Base-by-base conservation (phyloP, 164 flowering plant species). In the Vitis amurensis region DNA sequence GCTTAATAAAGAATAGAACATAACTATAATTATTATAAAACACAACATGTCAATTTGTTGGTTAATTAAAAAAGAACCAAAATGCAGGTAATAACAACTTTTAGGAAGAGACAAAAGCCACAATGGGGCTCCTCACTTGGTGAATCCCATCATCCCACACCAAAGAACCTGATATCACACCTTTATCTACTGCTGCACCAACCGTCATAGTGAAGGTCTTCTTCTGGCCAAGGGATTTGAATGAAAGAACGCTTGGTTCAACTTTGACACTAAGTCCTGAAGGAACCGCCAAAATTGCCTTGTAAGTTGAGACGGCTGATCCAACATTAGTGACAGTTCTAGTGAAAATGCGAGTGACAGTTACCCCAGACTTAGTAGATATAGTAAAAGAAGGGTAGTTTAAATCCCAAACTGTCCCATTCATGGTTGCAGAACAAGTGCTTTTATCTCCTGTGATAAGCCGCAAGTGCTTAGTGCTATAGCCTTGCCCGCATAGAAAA, bases 241-340 rank as follows among this genome's bases (percentile, higher is more conserved):
- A 90, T 4, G 79, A 56, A 7, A 87, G 75, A 0, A 48, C 49
- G 7, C 31, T 65, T 0, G 91, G 96, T 3, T 59, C 50, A 5
- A 85, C 88, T 50, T 44, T 12, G n/a, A 89, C 73, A 8, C 16
- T 63, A 19, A 87, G 52, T 23, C 78, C 84, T 11, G 67, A 2
- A 0, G 82, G 79, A 3, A 77, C 71, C 0, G 7, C 44, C 23
- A 83, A 65, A 0, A 9, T 63, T 2, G 85, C 88, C 55, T 68
- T 68, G 67, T 86, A 87, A 19, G 81, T 79, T 8, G 88, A 84
- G 0, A 23, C 55, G 0, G 84, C 59, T 6, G 86, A 68, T 0
- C 91, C 93, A 31, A 89, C 97, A 57, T 91, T 89, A 3, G 93
- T 91, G 37, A 91, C 90, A 0, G 83, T 84, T 64, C 97, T 74